These are phyloP conservation scores for Colletotrichum karsti DNA, from an alignment of 2,329 filamentous ascomycete species.

Conservation along the genomic window DNA sequence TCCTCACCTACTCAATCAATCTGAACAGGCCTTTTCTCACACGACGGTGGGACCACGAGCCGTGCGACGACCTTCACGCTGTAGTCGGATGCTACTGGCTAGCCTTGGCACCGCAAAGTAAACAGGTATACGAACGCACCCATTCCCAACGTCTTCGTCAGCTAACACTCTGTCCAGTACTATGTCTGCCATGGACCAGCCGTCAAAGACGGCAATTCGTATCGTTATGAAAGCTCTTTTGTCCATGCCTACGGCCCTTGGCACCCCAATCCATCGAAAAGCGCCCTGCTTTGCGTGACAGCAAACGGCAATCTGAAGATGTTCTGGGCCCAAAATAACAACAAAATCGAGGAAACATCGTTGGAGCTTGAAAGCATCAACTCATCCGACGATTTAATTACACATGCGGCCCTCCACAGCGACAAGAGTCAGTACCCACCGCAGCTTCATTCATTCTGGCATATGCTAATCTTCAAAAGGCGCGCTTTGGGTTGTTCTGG, in stretches of 20 bases:
- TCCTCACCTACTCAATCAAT: slow-evolving; percentile 75
- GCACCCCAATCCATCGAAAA: slow-evolving; percentile 76
- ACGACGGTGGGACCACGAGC: slow-evolving; percentile 72
- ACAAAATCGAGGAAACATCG: slow-evolving; percentile 74
- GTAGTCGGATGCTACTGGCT: slow-evolving; percentile 92
- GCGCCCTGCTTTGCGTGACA: slow-evolving; percentile 80
- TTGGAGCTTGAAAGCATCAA: slow-evolving; percentile 79
- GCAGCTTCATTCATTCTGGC: slow-evolving; percentile 1
- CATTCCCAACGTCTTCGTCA: slow-evolving; percentile 12
- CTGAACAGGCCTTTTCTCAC: slow-evolving; percentile 76
- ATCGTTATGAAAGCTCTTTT: slow-evolving; percentile 74
- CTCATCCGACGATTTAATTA: slow-evolving; percentile 78
- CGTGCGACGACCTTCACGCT: slow-evolving; percentile 77
- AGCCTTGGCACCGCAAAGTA: slow-evolving; percentile 58
- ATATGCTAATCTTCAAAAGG: slow-evolving; percentile 12
- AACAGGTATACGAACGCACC: slow-evolving; percentile 46
- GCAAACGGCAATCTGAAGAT: slow-evolving; percentile 78
- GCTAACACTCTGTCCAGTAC: slow-evolving; percentile 36
- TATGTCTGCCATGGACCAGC: slow-evolving; percentile 67
- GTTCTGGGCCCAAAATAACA: slow-evolving; percentile 79
- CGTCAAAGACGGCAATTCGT: slow-evolving; percentile 68
- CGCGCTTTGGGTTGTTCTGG: slow-evolving; percentile 54
- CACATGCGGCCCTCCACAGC: slow-evolving; percentile 79
- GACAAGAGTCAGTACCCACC: slow-evolving; percentile 69
- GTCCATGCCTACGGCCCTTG: slow-evolving; percentile 75